Evolutionary conservation across 148 eudicot species (phyloP).

Genomic region (Mesembryanthemum crystallinum): DNA sequence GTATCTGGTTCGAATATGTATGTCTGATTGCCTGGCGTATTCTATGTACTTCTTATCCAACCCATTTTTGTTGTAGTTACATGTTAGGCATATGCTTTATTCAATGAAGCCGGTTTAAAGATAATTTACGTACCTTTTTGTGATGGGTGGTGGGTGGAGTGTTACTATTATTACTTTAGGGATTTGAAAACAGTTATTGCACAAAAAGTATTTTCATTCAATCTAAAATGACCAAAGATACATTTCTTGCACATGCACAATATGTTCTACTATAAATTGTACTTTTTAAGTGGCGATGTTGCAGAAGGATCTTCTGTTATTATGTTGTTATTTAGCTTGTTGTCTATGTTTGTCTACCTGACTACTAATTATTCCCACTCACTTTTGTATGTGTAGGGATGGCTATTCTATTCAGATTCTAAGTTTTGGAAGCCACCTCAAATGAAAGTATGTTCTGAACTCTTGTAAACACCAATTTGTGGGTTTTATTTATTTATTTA

Average conservation of each 20-base stretch:
- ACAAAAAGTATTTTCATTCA: background rate
- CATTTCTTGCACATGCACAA: background rate
- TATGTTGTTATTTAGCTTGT: background rate
- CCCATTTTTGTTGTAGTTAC: background rate
- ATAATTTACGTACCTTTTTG: background rate
- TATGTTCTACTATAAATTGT: background rate
- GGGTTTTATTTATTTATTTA: background rate
- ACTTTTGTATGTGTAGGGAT: slow-evolving; percentile 59
- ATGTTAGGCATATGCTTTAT: background rate
- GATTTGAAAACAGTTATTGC: background rate
- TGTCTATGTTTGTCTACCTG: slow-evolving; percentile 5
- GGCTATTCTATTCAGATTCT: slow-evolving; percentile 92
- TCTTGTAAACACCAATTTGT: slow-evolving; percentile 5
- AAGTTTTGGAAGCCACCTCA: slow-evolving; percentile 95
- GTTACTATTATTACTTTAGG: background rate
- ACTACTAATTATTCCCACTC: slow-evolving; percentile 5
- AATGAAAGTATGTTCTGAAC: slow-evolving; percentile 67
- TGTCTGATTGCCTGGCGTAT: background rate
- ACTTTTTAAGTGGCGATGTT: background rate
- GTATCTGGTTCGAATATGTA: background rate
- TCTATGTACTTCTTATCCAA: background rate
- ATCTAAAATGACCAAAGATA: background rate
- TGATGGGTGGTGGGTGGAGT: background rate
- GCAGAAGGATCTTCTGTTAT: background rate
- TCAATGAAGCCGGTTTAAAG: background rate